Evolutionary conservation across 202 grass and related monocot species (phyloP), one percentile per base, ranked within the genome.

Genomic region (Digitaria exilis): DNA sequence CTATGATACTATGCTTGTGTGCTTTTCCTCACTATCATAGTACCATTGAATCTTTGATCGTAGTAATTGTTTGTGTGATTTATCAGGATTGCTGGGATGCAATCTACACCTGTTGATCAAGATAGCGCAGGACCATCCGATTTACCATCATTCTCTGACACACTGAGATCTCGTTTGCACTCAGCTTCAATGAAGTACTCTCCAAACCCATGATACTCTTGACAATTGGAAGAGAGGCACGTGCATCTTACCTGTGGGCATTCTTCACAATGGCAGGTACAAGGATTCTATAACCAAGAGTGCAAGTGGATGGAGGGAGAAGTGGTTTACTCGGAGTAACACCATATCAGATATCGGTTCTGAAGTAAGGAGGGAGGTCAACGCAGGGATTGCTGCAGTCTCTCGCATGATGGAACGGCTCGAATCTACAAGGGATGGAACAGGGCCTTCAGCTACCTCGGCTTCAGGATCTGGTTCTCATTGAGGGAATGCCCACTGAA

Each of bases 311-410:
- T 97, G 91, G 94, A 97, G 78, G 55, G 94, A 97, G 31, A 88
- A 76, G 68, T 85, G 90, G 51, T 93, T 97, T 78, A 82, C 94
- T 31, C 87, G 94, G 60, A 92, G 80, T 26, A 90, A 72, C 82
- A 76, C 89, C 44, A 86, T 97, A 45, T 84, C 89, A 1, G 94
- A 91, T 84, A 54, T 97, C 73, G 84, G 94, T 39, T 92, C 89
- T 82, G 91, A 97, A 81, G 91, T 97, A 32, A 94, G 91, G 86
- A 91, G 90, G 72, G 94, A 97, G 85, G 91, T 94, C 57, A 88
- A 90, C 35, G 89, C 87, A 35, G 94, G 91, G 60, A 90, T 97
- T 82, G 87, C 91, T 77, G 91, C 63, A 14, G 87, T 90, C 7
- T 93, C 94, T 51, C 91, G 91, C 72, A 94, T 97, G 91, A 94